Evolutionary conservation across 805 yeast species (phyloP).

Genomic region (Candida ipomoeae): DNA sequence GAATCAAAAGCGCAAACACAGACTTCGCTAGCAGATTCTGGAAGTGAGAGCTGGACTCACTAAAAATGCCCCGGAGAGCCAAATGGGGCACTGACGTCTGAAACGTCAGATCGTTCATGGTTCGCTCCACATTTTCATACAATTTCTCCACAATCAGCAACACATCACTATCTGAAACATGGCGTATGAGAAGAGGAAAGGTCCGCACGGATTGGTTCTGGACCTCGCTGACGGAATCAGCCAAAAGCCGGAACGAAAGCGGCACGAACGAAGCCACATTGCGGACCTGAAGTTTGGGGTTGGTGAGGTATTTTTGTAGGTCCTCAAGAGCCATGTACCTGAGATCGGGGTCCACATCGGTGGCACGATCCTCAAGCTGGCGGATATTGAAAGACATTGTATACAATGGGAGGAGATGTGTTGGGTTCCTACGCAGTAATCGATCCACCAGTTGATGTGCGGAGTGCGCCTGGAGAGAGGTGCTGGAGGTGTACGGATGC

Average conservation of each 20-base stretch:
- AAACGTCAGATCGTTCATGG: slow-evolving; percentile 21
- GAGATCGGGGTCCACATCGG: slow-evolving; percentile 73
- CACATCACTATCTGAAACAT: slow-evolving; percentile 28
- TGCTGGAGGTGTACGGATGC: slow-evolving; percentile 1
- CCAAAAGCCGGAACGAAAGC: slow-evolving; percentile 41
- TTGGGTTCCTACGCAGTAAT: neutral
- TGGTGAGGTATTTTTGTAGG: slow-evolving; percentile 33
- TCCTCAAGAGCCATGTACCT: slow-evolving; percentile 85
- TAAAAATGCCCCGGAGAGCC: slow-evolving; percentile 47
- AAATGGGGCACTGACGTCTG: slow-evolving; percentile 50
- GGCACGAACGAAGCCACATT: slow-evolving; percentile 33
- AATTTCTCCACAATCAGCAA: slow-evolving; percentile 29
- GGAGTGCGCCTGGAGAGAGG: neutral
- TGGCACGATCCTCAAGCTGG: slow-evolving; percentile 40
- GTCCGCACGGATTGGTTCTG: slow-evolving; percentile 70
- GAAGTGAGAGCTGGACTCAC: slow-evolving; percentile 26
- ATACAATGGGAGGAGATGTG: neutral
- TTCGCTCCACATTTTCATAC: slow-evolving; percentile 19
- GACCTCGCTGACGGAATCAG: slow-evolving; percentile 67
- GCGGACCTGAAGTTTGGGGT: slow-evolving; percentile 23
- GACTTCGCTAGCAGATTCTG: slow-evolving; percentile 20
- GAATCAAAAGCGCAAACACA: slow-evolving; percentile 37
- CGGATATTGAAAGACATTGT: slow-evolving; percentile 24
- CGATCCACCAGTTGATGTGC: neutral
- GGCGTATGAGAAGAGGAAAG: slow-evolving; percentile 43